These are phyloP conservation scores for Cryomyces antarcticus DNA, from an alignment of 495 filamentous ascomycete genomes.

Conservation along the genomic window DNA sequence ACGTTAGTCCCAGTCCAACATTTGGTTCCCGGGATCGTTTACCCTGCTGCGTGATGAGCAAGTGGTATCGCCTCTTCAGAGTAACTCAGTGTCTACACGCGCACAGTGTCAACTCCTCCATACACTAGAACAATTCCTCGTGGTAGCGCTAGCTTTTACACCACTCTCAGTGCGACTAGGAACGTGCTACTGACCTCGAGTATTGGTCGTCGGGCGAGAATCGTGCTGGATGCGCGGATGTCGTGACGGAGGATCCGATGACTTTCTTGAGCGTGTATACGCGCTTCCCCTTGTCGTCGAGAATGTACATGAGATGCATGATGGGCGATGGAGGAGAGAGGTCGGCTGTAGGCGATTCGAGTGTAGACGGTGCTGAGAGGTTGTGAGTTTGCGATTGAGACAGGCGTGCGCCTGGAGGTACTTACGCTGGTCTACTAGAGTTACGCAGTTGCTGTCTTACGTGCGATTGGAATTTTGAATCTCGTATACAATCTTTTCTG, in stretches of 20 bases:
- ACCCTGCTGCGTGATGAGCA: slow-evolving; percentile 74
- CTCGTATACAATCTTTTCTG: too few species aligned
- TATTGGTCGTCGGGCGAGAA: slow-evolving; percentile 98
- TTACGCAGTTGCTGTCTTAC: too few species aligned
- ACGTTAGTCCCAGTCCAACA: not conserved
- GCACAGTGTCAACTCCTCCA: not conserved
- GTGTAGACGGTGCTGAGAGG: too few species aligned
- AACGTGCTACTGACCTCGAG: slow-evolving; percentile 38
- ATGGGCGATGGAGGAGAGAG: slow-evolving; percentile 3
- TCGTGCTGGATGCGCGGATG: slow-evolving; percentile 85
- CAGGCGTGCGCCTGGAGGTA: too few species aligned
- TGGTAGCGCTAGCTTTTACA: not conserved
- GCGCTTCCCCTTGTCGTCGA: slow-evolving; percentile 58
- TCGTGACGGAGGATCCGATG: slow-evolving; percentile 59
- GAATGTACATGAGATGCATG: slow-evolving; percentile 84
- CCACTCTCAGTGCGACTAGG: not conserved
- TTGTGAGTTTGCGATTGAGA: too few species aligned
- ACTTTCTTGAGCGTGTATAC: slow-evolving; percentile 81
- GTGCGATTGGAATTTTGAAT: too few species aligned
- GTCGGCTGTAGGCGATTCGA: too few species aligned
- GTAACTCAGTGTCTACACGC: slow-evolving; percentile 59
- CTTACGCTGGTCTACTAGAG: too few species aligned
- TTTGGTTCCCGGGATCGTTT: not conserved
- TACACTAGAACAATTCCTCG: not conserved
- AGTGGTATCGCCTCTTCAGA: slow-evolving; percentile 75